phyloP scores from a whole-genome alignment of 2,329 filamentous ascomycete species.

The Pseudogymnoascus sp. region DNA sequence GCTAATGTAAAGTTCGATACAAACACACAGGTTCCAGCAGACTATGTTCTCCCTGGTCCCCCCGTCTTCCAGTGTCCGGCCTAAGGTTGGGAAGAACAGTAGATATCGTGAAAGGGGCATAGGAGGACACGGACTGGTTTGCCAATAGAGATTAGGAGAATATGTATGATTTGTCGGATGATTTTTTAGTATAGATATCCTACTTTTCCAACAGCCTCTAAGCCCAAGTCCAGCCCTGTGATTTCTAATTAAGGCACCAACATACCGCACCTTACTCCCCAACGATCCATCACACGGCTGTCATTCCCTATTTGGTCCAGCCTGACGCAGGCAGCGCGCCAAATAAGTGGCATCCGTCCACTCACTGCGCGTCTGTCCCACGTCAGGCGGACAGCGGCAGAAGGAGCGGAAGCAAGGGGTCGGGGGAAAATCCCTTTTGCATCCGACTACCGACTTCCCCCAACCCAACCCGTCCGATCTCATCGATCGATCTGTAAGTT shows the following conservation, averaged over 20 bases:
- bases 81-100: background rate
- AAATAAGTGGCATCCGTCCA: background rate
- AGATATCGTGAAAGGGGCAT: background rate
- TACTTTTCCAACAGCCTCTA: background rate
- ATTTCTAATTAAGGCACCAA: background rate
- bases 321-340: background rate
- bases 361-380: background rate
- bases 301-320: background rate
- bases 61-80: background rate
- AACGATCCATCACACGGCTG: background rate
- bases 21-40: background rate
- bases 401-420: background rate
- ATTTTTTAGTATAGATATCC: background rate
- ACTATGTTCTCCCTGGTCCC: background rate
- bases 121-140: background rate
- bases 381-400: slow-evolving; percentile 2
- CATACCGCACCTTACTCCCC: background rate
- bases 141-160: background rate
- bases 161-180: background rate
- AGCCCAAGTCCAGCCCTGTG: background rate
- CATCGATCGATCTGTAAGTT: background rate
- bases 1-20: background rate
- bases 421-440: background rate
- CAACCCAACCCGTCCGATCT: slow-evolving; percentile 2
- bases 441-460: background rate